Base-by-base conservation (phyloP, 169 alveolate genomes). In the Eimeria tenella region DNA sequence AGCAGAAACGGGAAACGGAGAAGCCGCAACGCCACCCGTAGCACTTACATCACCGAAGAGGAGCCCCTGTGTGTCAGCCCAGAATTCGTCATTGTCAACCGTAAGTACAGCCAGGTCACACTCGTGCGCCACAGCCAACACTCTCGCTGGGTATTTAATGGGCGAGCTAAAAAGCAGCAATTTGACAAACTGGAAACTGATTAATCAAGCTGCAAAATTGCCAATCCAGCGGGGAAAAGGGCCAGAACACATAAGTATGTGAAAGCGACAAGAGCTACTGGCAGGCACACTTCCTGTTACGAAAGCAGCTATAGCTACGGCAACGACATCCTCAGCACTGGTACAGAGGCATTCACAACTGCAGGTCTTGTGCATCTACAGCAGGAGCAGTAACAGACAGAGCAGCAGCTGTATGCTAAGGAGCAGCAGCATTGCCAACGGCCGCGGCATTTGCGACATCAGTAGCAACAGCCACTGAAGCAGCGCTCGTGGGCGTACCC, bases 31-130 rank as follows among this genome's bases (percentile, higher is more conserved):
- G 6, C 5, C 77, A 23, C 55, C 75, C 25, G 53, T 52, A 82
- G 82, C 63, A 65, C 90, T 68, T 8, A 93, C 93, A 63, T 81
- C 96, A n/a, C 94, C 98, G 55, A 97, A 94, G 55, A 96, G 97
- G 60, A 97, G 93, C 17, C 98, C 95, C 23, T 19, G 31, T 25
- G 97, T 74, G 55, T 96, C 98, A 10, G 55, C 63, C 97, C 97
- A 97, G 87, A 97, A 97, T 9, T 70, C 91, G n/a, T 94, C 96
- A 84, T 96, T 97, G 74, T 94, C 97, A 31, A 97, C 98, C 4
- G 96, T 84, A 86, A 97, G 87, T 17, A 97, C 93, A 4, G 98
- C 98, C 86, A 97, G 56, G 86, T 97, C 98, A 62, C 98, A 96
- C 73, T 97, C 98, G 92, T 97, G 98, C 5, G 97, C 97, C 2